phyloP scores from a whole-genome alignment of 1,284 basidiomycete species.

The Xerocomus minutiporus region DNA sequence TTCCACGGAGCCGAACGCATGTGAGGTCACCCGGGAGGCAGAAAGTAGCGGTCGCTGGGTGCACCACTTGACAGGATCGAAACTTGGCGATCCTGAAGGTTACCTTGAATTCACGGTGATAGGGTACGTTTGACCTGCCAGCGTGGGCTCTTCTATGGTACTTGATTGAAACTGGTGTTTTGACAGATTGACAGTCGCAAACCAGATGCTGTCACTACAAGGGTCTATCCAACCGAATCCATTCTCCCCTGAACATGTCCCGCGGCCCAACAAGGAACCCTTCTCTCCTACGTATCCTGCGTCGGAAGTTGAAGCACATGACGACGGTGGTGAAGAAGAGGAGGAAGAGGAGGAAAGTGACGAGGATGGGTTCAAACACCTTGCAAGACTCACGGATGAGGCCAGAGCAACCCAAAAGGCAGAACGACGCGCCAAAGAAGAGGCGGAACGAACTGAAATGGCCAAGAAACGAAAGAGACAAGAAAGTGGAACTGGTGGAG shows the following conservation, averaged over 20 bases:
- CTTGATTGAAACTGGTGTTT: conserved; percentile 1
- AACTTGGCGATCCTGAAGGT: conserved; percentile 69
- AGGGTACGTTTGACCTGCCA: conserved; percentile 50
- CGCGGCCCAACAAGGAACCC: conserved; percentile 20
- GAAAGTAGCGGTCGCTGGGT: conserved; percentile 76
- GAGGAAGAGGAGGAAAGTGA: conserved; percentile 24
- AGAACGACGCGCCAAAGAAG: conserved; percentile 31
- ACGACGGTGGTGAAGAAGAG: conserved; percentile 27
- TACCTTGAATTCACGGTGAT: conserved; percentile 85
- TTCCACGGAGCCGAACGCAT: conserved; percentile 29
- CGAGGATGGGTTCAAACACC: conserved; percentile 37
- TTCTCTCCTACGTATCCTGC: conserved; percentile 2
- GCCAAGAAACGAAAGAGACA: conserved; percentile 36
- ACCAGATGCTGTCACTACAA: conserved; percentile 90
- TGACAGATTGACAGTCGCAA: conserved; percentile 81
- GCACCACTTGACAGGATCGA: conserved; percentile 63
- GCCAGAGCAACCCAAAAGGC: conserved; percentile 28
- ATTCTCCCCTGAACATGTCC: conserved; percentile 63
- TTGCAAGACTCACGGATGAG: conserved; percentile 35
- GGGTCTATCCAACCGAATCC: conserved; percentile 88
- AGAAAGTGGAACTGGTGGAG: conserved; percentile 7
- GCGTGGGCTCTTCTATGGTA: background rate
- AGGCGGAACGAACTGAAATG: conserved; percentile 30
- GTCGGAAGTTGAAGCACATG: conserved; percentile 26
- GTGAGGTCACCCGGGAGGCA: conserved; percentile 26